phyloP scores from a whole-genome alignment of 352 stramenopile genomes.

The Nothophytophthora sp. region DNA sequence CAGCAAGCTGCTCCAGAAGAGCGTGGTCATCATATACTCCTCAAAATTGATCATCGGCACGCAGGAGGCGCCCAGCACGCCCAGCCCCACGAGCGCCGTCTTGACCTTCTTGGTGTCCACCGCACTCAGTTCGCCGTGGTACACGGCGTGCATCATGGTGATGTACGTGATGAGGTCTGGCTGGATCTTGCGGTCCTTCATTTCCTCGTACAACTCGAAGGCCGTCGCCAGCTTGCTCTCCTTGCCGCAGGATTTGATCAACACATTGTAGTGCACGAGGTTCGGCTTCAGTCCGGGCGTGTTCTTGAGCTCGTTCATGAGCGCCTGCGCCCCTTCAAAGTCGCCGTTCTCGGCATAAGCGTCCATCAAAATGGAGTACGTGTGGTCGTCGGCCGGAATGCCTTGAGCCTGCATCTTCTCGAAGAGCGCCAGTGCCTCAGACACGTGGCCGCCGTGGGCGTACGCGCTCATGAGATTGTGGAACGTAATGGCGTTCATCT shows the following conservation, averaged over 20 bases:
- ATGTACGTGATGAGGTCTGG: slow-evolving; percentile 82
- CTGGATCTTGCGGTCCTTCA: slow-evolving; percentile 73
- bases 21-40: slow-evolving; percentile 69
- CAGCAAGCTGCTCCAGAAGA: slow-evolving; percentile 75
- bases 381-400: slow-evolving; percentile 52
- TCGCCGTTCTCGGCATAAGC: slow-evolving; percentile 56
- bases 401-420: slow-evolving; percentile 54
- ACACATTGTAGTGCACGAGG: slow-evolving; percentile 82
- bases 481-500: slow-evolving; percentile 76
- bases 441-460: slow-evolving; percentile 48
- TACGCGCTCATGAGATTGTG: slow-evolving; percentile 76
- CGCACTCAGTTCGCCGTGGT: slow-evolving; percentile 69
- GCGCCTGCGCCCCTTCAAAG: slow-evolving; percentile 45
- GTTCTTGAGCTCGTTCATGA: slow-evolving; percentile 63
- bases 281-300: slow-evolving; percentile 28
- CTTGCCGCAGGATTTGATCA: slow-evolving; percentile 78
- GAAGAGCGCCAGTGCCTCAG: slow-evolving; percentile 58
- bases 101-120: slow-evolving; percentile 77
- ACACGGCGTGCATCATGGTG: slow-evolving; percentile 89
- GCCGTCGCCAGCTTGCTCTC: slow-evolving; percentile 64
- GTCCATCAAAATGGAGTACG: slow-evolving; percentile 83
- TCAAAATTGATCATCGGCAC: slow-evolving; percentile 77
- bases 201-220: slow-evolving; percentile 86
- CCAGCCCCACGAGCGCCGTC: slow-evolving; percentile 54
- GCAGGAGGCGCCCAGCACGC: slow-evolving; percentile 50